phyloP scores from a whole-genome alignment of 192 early-diverging fungal genomes.

The Entomortierella beljakovae region DNA sequence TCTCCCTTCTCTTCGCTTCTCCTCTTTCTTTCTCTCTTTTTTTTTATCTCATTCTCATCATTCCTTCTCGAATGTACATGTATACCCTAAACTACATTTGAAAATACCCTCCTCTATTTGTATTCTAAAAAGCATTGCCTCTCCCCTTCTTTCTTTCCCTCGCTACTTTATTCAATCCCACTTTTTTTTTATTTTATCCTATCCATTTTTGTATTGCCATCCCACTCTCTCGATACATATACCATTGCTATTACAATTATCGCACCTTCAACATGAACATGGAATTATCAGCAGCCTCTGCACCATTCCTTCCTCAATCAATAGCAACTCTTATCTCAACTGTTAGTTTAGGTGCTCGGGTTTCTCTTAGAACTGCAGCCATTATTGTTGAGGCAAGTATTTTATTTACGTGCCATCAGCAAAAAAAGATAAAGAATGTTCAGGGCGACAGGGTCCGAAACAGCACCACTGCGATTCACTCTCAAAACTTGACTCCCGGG shows the following conservation, averaged over 20 bases:
- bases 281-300: conserved; percentile 51
- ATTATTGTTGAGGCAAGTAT: conserved; percentile 66
- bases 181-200: background rate
- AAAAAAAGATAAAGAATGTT: background rate
- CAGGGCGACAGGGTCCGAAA: conserved; percentile 2
- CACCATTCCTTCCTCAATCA: conserved; percentile 66
- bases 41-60: background rate
- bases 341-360: conserved; percentile 67
- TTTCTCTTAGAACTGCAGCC: conserved; percentile 69
- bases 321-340: conserved; percentile 70
- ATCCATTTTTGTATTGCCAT: too few species aligned
- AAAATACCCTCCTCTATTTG: too few species aligned
- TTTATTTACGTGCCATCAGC: background rate
- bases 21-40: conserved; percentile 2
- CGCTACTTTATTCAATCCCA: too few species aligned
- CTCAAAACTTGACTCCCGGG: too few species aligned
- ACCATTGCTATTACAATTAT: too few species aligned
- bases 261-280: conserved; percentile 6
- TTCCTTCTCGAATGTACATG: too few species aligned
- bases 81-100: too few species aligned
- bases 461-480: background rate
- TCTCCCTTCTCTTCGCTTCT: background rate
- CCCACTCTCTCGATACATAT: too few species aligned
- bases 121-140: too few species aligned
- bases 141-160: background rate